Evolutionary conservation across 1,284 basidiomycete species (phyloP).

Genomic region (Moesziomyces sp.): DNA sequence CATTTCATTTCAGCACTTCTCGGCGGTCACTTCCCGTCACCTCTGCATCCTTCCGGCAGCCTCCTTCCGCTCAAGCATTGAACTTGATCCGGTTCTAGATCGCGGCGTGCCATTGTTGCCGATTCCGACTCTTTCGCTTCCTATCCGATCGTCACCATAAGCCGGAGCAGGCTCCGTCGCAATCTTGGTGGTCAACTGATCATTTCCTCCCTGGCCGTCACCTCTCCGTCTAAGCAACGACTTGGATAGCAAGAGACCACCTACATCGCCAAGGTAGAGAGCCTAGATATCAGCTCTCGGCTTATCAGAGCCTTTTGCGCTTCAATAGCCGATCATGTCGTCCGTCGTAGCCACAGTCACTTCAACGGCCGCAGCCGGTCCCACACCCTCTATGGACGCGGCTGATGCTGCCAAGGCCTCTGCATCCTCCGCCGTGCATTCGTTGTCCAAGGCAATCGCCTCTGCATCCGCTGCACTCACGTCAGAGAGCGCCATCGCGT

Average conservation of each 20-base stretch:
- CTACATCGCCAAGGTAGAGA: background rate
- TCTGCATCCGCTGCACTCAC: conserved; percentile 57
- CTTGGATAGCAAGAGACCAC: no score
- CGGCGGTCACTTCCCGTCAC: conserved; percentile 1
- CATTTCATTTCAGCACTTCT: conserved; percentile 20
- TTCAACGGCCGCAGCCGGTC: conserved; percentile 12
- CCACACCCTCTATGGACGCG: conserved; percentile 24
- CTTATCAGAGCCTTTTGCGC: conserved; percentile 1
- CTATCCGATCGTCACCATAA: background rate
- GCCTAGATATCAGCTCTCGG: background rate
- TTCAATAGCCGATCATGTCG: conserved; percentile 21
- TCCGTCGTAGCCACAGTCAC: conserved; percentile 35
- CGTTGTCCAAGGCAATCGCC: conserved; percentile 51
- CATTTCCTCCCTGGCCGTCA: background rate
- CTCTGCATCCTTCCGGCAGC: background rate
- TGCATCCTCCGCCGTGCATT: conserved; percentile 48
- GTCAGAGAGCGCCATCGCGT: conserved; percentile 51
- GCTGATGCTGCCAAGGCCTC: conserved; percentile 41
- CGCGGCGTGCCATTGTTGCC: background rate
- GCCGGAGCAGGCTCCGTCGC: background rate
- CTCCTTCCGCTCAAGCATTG: background rate
- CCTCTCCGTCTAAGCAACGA: no score
- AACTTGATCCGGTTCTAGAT: background rate
- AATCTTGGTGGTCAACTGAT: background rate
- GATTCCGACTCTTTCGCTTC: no score